Percentiles rank a stretch among this genome's conserved stretches.
Conservation (phyloP, 306 rosid genomes). For the Dryas alaskensis region DNA sequence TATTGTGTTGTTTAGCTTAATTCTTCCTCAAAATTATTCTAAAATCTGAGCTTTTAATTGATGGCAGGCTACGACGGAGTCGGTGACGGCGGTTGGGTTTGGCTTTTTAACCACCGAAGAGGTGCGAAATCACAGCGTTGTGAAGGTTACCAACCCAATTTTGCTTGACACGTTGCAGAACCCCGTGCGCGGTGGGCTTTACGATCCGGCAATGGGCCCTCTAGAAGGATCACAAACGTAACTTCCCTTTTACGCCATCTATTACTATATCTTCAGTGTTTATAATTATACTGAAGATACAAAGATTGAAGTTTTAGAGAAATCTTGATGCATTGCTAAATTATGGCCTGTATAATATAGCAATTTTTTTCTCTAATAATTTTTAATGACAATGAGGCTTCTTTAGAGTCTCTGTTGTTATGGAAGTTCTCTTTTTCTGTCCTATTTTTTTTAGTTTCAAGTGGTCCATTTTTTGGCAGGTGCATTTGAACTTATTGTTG, state of each 20-base stretch:
- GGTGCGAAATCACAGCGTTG: constrained; percentile 47
- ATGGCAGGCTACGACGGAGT: constrained; percentile 58
- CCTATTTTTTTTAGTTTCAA: neutral
- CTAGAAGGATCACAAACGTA: constrained; percentile 43
- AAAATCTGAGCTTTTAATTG: neutral
- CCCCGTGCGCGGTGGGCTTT: constrained; percentile 63
- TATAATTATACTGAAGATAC: neutral
- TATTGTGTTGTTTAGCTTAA: neutral
- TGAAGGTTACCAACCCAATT: constrained; percentile 44
- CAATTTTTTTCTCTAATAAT: neutral
- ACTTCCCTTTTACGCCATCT: neutral
- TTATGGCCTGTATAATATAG: neutral
- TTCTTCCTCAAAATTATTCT: neutral
- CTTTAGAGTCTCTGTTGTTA: neutral
- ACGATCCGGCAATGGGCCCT: constrained; percentile 87
- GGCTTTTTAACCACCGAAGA: constrained; percentile 63
- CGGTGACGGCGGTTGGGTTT: constrained; percentile 55
- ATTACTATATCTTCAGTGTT: neutral
- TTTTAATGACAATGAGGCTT: neutral
- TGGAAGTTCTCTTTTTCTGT: neutral
- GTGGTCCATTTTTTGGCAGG: neutral
- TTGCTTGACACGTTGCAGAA: constrained; percentile 34
- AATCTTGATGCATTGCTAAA: neutral
- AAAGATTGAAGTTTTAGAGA: neutral
- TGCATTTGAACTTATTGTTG: constrained; percentile 18